Evolutionary conservation across 1,284 basidiomycete species (phyloP), one percentile per base, ranked within the genome.

Genomic region (Leccinum variabile): DNA sequence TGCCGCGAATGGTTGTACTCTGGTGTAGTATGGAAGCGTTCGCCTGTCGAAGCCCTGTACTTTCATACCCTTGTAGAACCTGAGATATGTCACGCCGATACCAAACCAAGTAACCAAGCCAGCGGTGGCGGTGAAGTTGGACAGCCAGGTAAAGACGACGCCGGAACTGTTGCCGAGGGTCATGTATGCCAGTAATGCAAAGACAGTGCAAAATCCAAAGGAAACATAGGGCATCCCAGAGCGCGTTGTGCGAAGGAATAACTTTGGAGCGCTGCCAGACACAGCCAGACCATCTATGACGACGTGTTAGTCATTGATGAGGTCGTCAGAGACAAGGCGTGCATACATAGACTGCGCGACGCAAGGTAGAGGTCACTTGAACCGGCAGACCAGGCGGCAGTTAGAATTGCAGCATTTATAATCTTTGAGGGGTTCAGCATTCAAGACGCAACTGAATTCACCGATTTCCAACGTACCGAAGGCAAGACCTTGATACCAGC

Each of bases 31-130:
- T 0, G 88, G 88, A 2, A 91, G 79, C 1, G 70, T 75, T 1
- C 64, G 67, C 44, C 86, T 77, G 59, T 81, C 77, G 62, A 85
- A 76, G 2, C 84, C 85, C 65, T 90, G 89, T 0, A 75, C 80
- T 63, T 80, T 79, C 67, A 85, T 71, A 30, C 87, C 89, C 16
- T 76, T 72, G 72, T 83, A 73, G 78, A 89, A 90, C 16, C 84
- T 80, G 62, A 87, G 78, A 73, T 88, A 88, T 0, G 82, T 85
- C 60, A 87, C 71, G 3, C 80, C 77, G 69, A 90, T 90, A 56
- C 81, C 82, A 67, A 84, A 80, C 88, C 88, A 91, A 49, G 83
- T 84, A 62, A 85, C 74, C 50, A 90, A 75, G 50, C 89, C 89
- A 1, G 60, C 52, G 18, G 65, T 74, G 2, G 68, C 59, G 2